These are phyloP conservation scores for Cafeteria roenbergensis DNA, from an alignment of 108 stramenopile genomes.

Conservation along the genomic window DNA sequence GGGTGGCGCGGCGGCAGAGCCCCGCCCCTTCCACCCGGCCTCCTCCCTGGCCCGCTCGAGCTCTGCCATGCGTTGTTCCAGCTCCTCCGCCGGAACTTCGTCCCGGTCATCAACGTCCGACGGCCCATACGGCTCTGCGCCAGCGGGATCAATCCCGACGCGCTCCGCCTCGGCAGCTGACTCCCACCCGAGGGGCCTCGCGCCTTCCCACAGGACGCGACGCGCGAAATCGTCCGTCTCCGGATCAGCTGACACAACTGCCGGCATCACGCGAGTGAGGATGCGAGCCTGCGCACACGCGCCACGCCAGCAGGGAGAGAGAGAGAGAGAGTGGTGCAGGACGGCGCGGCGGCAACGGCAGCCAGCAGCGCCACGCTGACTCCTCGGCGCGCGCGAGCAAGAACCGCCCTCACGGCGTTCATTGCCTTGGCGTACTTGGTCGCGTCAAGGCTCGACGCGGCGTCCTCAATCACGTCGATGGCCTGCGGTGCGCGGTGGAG, in stretches of 20 bases:
- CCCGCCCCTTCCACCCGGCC: conserved; percentile 1
- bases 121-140: not conserved
- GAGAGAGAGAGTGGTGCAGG: not conserved
- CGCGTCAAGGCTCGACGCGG: too few species aligned
- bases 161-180: not conserved
- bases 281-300: conserved; percentile 4
- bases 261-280: not conserved
- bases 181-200: not conserved
- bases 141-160: not conserved
- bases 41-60: not conserved
- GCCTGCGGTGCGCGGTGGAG: not conserved
- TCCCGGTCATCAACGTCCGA: too few species aligned
- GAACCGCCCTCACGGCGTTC: not conserved
- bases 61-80: not conserved
- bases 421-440: too few species aligned
- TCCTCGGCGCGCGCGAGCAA: not conserved
- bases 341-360: not conserved
- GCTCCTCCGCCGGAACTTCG: too few species aligned
- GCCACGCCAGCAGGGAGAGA: too few species aligned
- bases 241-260: not conserved
- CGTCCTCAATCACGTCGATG: not conserved
- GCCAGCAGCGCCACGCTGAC: not conserved
- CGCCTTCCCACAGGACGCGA: not conserved
- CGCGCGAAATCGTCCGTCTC: not conserved
- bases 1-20: too few species aligned